Evolutionary conservation across 1,284 basidiomycete genomes (phyloP), one percentile per base, ranked within the genome.

Genomic region (Trichosporon inkin): DNA sequence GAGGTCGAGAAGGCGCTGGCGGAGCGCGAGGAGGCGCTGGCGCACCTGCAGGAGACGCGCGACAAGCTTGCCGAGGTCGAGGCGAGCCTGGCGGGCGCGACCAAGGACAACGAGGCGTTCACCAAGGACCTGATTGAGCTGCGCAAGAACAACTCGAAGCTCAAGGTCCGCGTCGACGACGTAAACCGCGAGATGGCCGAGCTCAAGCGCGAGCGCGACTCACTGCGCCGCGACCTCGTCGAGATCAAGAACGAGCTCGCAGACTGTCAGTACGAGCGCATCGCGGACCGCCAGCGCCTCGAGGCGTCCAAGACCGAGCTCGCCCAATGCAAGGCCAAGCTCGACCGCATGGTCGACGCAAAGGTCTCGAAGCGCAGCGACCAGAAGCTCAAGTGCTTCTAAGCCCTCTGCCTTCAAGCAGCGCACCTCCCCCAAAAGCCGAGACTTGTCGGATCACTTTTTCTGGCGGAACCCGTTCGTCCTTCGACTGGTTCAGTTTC

Each of bases 271-370:
- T 58, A 65, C 55, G 67, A 68, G 41, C 73, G 74, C 36, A 67
- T 70, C 55, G 54, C 64, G 19, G 75, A 76, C 60, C 64, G 74
- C 20, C 65, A 70, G 40, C 65, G 68, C 13, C 65, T 76, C 55
- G 60, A 68, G 24, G 69, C 67, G 49, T 70, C 75, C 13, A 69
- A 69, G 52, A 66, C 68, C 16, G 72, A 74, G 56, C 69, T 71
- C 5, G 68, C 64, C 10, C 68, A 65, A 35, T 57, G 71, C 56
- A 70, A 69, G 58, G 68, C 69, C 40, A 69, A 74, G 57, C 56
- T 75, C 56, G 74, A 77, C 41, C 64, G 71, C 62, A 69, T 70
- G 40, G 67, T 74, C n/a, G 74, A 77, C 47, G 60, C 60, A 16
- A 73, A 75, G 62, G 73, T 74, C 37, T 66, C 65, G 53, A 73